phyloP scores from a whole-genome alignment of 345 rosid genomes.

The Pistacia atlantica region DNA sequence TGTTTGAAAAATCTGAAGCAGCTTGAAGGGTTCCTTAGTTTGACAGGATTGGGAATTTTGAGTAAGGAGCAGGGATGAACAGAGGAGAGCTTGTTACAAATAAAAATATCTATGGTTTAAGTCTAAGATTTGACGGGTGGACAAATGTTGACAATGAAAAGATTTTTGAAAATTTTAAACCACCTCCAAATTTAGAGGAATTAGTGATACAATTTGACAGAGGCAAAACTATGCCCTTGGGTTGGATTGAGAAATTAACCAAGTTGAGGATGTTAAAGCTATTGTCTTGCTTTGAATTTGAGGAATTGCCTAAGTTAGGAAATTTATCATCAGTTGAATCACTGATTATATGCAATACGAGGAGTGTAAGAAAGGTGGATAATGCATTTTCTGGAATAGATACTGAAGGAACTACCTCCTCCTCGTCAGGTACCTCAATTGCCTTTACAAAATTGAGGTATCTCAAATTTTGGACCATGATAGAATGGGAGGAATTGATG shows the following conservation, averaged over 20 bases:
- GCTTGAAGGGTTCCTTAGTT: not conserved
- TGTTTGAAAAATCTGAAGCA: slow-evolving; percentile 8
- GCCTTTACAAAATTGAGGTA: not conserved
- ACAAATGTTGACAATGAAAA: not conserved
- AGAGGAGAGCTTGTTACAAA: not conserved
- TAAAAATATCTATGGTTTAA: not conserved
- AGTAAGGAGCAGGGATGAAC: not conserved
- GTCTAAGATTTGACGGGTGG: not conserved
- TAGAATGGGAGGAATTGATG: not conserved
- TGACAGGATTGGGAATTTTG: not conserved
- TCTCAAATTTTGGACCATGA: not conserved
- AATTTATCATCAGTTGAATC: not conserved
- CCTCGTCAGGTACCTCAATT: not conserved
- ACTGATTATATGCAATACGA: fast-evolving
- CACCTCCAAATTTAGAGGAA: slow-evolving; percentile 2
- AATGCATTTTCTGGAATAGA: not conserved
- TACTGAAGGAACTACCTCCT: too few relatives aligned
- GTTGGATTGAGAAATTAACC: slow-evolving; percentile 5
- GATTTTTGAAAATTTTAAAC: slow-evolving; percentile 3
- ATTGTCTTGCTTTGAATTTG: not conserved
- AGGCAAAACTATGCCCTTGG: not conserved
- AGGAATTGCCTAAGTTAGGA: not conserved
- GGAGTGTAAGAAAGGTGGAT: not conserved
- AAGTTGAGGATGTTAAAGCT: not conserved
- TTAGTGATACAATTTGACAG: not conserved